Evolutionary conservation across 2,329 filamentous ascomycete species (phyloP).

Genomic region (Colletotrichum higginsianum): DNA sequence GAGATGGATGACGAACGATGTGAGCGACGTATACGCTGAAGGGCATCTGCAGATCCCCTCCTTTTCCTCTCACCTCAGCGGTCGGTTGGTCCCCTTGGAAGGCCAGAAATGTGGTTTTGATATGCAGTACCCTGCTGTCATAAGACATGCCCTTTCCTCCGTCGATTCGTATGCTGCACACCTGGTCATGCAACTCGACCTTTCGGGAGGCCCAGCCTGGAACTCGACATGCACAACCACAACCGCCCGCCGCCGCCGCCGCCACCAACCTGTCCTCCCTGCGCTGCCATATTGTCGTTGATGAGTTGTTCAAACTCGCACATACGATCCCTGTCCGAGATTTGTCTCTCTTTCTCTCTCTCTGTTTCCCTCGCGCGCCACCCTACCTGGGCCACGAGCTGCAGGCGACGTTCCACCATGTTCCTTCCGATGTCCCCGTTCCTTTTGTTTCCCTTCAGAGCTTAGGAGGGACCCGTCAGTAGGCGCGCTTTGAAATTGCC

Average conservation of each 20-base stretch:
- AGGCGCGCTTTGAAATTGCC: slow-evolving; percentile 3
- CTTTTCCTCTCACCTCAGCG: neutral
- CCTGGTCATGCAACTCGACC: slow-evolving; percentile 36
- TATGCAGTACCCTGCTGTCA: slow-evolving; percentile 27
- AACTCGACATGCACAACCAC: slow-evolving; percentile 26
- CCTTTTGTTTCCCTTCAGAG: slow-evolving; percentile 3
- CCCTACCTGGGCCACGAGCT: slow-evolving; percentile 14
- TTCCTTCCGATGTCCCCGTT: slow-evolving; percentile 23
- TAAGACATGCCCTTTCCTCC: slow-evolving; percentile 11
- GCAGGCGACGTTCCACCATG: slow-evolving; percentile 24
- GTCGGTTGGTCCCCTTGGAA: neutral
- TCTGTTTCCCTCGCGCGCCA: neutral
- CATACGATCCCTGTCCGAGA: slow-evolving; percentile 36
- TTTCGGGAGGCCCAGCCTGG: slow-evolving; percentile 27
- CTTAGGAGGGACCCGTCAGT: neutral
- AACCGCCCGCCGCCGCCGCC: neutral
- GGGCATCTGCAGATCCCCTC: neutral
- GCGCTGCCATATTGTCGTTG: slow-evolving; percentile 31
- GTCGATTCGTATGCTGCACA: slow-evolving; percentile 36
- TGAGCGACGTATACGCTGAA: slow-evolving; percentile 13
- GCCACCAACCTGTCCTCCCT: slow-evolving; percentile 13
- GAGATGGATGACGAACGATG: slow-evolving; percentile 11
- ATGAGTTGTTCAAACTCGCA: slow-evolving; percentile 41
- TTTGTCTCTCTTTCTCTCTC: slow-evolving; percentile 4
- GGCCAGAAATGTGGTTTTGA: slow-evolving; percentile 19